Percentiles rank a stretch among this genome's conserved stretches.
Conservation (phyloP, 768 basidiomycete genomes). For the Pulveroboletus sp. region DNA sequence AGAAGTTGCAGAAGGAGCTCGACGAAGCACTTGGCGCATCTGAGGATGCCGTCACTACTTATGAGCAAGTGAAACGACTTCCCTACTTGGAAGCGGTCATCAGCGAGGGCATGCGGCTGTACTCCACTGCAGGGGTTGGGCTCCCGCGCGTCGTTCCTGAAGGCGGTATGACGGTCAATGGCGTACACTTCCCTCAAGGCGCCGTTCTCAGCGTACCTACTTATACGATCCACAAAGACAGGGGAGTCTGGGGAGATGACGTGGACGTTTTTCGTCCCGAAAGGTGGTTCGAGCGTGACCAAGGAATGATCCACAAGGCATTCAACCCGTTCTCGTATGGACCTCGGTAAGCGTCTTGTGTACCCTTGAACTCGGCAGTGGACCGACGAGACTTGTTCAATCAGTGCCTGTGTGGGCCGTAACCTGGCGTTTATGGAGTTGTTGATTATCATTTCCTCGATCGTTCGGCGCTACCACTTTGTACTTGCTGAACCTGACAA, state of each 20-base stretch:
- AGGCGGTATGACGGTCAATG: constrained; percentile 58
- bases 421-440: constrained; percentile 80
- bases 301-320: constrained; percentile 56
- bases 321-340: constrained; percentile 88
- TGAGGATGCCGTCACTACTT: constrained; percentile 57
- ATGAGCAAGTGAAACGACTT: constrained; percentile 67
- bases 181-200: constrained; percentile 58
- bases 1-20: constrained; percentile 73
- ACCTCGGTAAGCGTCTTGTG: constrained; percentile 47
- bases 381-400: constrained; percentile 1
- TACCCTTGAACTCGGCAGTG: neutral
- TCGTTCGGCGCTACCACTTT: constrained; percentile 71
- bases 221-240: constrained; percentile 78
- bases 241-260: constrained; percentile 72
- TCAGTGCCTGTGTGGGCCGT: constrained; percentile 76
- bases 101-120: constrained; percentile 78
- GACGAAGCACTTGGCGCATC: constrained; percentile 53
- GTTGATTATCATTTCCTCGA: constrained; percentile 71
- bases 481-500: constrained; percentile 58
- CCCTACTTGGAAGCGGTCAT: constrained; percentile 85
- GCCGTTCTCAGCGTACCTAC: constrained; percentile 75
- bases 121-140: constrained; percentile 80
- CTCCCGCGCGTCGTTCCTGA: constrained; percentile 78
- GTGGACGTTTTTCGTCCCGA: constrained; percentile 73
- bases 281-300: constrained; percentile 75